Base-by-base conservation (phyloP, 805 yeast genomes). In the Monosporozyma servazzii region DNA sequence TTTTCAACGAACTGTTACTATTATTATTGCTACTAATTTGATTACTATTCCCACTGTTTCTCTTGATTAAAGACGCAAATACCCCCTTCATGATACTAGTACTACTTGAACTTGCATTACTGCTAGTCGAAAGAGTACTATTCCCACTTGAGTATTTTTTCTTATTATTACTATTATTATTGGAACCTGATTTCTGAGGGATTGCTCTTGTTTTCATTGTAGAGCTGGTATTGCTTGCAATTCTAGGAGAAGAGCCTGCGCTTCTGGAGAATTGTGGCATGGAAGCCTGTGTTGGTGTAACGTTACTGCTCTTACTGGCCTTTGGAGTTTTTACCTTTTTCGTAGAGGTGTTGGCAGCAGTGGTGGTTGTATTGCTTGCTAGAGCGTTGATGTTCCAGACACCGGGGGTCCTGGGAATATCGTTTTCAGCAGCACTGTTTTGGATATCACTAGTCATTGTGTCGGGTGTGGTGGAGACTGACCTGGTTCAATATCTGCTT, bases 51-150 rank as follows among this genome's bases (percentile, higher is more conserved):
- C 44, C 44, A 56, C 79, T 69, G 10, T 48, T 56, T 53, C 66
- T 42, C 56, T 59, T 50, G 52, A 73, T 72, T 55, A 75, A 69
- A 36, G 71, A 78, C 2, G 82, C 68, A 49, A 84, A 74, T 2
- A 80, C 84, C 5, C 82, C 85, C 53, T 78, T 77, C 53, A 82
- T 77, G 51, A 79, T 73, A 30, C 61, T 52, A 2, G 64, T 57
- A 36, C 73, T 76, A 1, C 79, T 47, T 36, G 31, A 27, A 27
- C 47, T 44, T 40, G 48, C 44, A 45, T 20, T 52, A 36, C 45
- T 45, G 43, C 18, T 20, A 18, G 25, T 36, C 13, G 23, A 15
- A 4, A 30, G 3, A 17, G 41, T 36, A 13, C 33, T 29, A 23
- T 23, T 21, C 20, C 44, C 46, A 23, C 44, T 48, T 20, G 50